Percentiles rank a stretch among this genome's conserved stretches.
These are phyloP conservation scores for Brachypodium distachyon DNA, from an alignment of 202 grass and related monocot genomes.

Conservation along the genomic window DNA sequence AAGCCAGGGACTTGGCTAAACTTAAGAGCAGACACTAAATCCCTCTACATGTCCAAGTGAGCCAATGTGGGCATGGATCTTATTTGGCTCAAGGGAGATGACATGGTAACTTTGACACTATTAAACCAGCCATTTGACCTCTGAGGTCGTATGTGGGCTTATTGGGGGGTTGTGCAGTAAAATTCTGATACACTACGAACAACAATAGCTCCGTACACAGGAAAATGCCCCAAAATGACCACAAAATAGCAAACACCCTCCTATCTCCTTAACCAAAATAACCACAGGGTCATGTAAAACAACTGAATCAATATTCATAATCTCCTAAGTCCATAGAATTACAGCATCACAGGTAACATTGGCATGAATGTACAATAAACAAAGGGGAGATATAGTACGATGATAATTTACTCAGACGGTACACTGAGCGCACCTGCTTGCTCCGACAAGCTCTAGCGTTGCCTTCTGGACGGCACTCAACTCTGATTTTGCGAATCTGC, in stretches of 20 bases:
- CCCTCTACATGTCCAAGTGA: background rate
- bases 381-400: background rate
- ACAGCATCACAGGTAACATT: background rate
- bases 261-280: background rate
- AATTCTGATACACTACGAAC: background rate
- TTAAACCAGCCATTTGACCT: background rate
- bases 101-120: background rate
- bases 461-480: constrained; percentile 50
- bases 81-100: background rate
- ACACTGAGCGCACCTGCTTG: constrained; percentile 56
- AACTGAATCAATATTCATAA: background rate
- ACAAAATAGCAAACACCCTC: background rate
- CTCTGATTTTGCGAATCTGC: constrained; percentile 51
- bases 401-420: background rate
- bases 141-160: background rate
- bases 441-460: constrained; percentile 52
- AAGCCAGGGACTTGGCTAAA: background rate
- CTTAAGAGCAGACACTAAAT: background rate
- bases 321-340: background rate
- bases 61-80: background rate
- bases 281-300: background rate
- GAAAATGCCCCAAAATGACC: background rate
- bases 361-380: background rate
- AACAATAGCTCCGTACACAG: background rate
- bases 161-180: background rate